phyloP scores from a whole-genome alignment of 116 monocot species.

The Posidonia oceanica region DNA sequence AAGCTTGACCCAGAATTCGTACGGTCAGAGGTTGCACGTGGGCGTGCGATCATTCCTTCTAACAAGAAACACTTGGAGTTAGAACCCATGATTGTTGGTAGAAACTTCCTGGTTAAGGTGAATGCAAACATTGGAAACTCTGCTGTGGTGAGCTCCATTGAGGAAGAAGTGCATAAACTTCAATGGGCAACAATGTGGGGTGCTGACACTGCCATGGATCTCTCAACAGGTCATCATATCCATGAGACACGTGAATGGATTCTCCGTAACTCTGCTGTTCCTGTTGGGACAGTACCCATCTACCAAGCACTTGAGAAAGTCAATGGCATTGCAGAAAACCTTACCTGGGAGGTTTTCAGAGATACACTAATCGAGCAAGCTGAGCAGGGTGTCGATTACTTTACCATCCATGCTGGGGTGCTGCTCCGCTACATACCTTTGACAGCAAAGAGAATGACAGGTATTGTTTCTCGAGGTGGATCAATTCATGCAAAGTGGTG shows the following conservation, averaged over 20 bases:
- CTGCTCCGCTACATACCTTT: slow-evolving; percentile 92
- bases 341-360: slow-evolving; percentile 85
- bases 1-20: slow-evolving; percentile 87
- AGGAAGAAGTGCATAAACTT: slow-evolving; percentile 97
- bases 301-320: slow-evolving; percentile 99
- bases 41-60: slow-evolving; percentile 92
- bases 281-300: slow-evolving; percentile 92
- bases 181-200: slow-evolving; percentile 99
- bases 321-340: slow-evolving; percentile 86
- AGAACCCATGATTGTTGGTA: slow-evolving; percentile 88
- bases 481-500: slow-evolving; percentile 99
- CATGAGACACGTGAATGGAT: slow-evolving; percentile 99
- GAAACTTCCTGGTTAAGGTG: slow-evolving; percentile 91
- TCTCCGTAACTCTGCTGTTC: slow-evolving; percentile 83
- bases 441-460: slow-evolving; percentile 95
- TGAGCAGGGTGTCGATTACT: slow-evolving; percentile 98
- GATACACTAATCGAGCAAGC: slow-evolving; percentile 96
- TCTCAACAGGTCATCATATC: slow-evolving; percentile 90
- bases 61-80: slow-evolving; percentile 91
- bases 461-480: slow-evolving; percentile 95
- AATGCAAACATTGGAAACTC: slow-evolving; percentile 98
- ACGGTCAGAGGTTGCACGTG: slow-evolving; percentile 84
- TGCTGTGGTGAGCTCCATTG: slow-evolving; percentile 79
- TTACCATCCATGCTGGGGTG: slow-evolving; percentile 96
- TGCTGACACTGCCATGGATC: slow-evolving; percentile 95